Evolutionary conservation across 2,329 filamentous ascomycete species (phyloP), one percentile per base, ranked within the genome.

Genomic region (Chrysoporthe cubensis): DNA sequence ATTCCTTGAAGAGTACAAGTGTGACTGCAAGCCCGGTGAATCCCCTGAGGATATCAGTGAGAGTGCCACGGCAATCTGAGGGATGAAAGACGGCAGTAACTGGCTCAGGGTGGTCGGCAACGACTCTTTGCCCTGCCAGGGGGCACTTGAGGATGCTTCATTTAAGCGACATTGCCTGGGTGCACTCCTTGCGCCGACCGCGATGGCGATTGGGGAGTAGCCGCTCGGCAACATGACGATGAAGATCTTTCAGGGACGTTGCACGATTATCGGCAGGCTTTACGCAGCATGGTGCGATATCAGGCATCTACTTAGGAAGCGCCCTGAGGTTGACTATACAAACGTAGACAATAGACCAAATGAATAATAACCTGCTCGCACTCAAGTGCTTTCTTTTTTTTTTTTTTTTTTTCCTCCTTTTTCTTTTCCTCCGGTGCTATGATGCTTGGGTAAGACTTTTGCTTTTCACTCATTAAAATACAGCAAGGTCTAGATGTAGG

Each of bases 1-100:
- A 65, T 97, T 91, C 69, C 83, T 86, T 70, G 76, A 76, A 64
- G 80, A 77, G 71, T 92, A 87, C 74, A 80, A 80, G 1, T 97
- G 94, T 73, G 78, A 86, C 71, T 97, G 93, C 75, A 73, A 66
- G 63, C 71, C 68, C 21, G 71, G 68, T 42, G 71, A 69, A 18
- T 66, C 46, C 44, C 43, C 70, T 18, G 70, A 67, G 8, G 74
- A 71, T 14, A 66, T 68, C 2, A 50, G 48, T 14, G 69, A 70
- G 32, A 63, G 34, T 18, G 68, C 68, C n/a, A 70, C 68, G n/a
- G 62, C 68, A 4, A 63, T 70, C 14, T 70, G 66, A 70, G 21
- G 48, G 18, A 32, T 16, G 54, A n/a, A 16, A 1, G 34, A 14
- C 16, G 14, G 32, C 14, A n/a, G 18, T 21, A 32, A 42, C 34